phyloP scores from a whole-genome alignment of 2,329 filamentous ascomycete species.

The Trichoderma citrinoviride region DNA sequence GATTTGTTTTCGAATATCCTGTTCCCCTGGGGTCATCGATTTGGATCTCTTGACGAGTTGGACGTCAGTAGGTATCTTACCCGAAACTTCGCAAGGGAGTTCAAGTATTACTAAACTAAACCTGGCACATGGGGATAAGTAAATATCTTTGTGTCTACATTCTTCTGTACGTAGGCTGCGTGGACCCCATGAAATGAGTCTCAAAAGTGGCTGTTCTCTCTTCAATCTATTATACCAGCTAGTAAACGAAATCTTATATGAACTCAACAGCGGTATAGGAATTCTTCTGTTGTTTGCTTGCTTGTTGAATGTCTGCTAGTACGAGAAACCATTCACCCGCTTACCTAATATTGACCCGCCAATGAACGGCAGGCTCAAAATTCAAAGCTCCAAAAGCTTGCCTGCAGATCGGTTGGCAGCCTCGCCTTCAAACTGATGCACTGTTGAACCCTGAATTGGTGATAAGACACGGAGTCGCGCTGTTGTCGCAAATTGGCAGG shows the following conservation, averaged over 20 bases:
- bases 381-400: constrained; percentile 10
- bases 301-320: neutral
- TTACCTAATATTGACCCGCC: constrained; percentile 10
- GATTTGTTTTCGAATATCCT: too few species aligned
- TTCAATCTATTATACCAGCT: too few species aligned
- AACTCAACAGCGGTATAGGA: neutral
- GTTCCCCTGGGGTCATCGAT: too few species aligned
- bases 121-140: too few species aligned
- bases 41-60: too few species aligned
- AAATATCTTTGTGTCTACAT: too few species aligned
- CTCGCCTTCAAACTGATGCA: neutral
- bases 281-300: neutral
- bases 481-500: neutral
- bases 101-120: too few species aligned
- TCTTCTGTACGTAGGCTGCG: too few species aligned
- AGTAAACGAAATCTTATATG: neutral
- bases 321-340: neutral
- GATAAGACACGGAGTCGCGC: neutral
- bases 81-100: too few species aligned
- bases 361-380: constrained; percentile 4
- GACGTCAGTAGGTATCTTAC: too few species aligned
- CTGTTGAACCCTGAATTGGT: neutral
- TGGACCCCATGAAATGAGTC: too few species aligned
- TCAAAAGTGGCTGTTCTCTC: too few species aligned
- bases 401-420: neutral